Base-by-base conservation (phyloP, 768 basidiomycete species). In the Tulasnella sp. region DNA sequence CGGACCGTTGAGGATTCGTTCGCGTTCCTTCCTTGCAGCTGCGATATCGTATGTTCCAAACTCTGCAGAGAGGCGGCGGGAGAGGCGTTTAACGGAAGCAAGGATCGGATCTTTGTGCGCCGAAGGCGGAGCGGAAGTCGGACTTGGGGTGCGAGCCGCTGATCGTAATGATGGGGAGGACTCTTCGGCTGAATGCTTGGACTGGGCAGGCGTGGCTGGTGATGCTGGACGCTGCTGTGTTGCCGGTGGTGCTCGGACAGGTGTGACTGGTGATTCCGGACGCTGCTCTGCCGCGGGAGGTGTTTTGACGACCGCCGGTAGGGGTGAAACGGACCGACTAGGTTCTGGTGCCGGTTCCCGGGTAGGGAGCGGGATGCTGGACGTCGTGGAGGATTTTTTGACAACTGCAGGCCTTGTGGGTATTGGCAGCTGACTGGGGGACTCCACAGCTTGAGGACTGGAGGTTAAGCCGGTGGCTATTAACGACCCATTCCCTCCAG, bases 21-120 rank as follows among this genome's bases (percentile, higher is more conserved):
- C 74, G 15, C 74, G n/a, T 36, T 71, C 74, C 15, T 49, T 70
- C 29, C 74, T 37, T 14, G 74, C 74, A 22, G 74, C 74, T 12
- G 31, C 54, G 49, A 75, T 75, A 29, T 75, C 74, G 38, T 75
- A 75, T 4, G 74, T 75, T 58, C 74, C 74, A 39, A 75, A 75
- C 39, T 75, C 74, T n/a, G 25, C 52, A 38, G 74, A 75, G 22
- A 31, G 54, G 29, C 74, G 74, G 11, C 64, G 52, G n/a, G 45
- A 29, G 37, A 36, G 36, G 17, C 49, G 37, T 8, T 45, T 49
- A 25, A 49, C 72, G 39, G 39, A 34, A 52, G 72, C 34, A 36
- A 73, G 42, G 37, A 71, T 29, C 6, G 38, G 38, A 17, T 40
- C 39, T 34, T 36, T 36, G 34, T 40, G 49, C 7, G 72, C 40